Evolutionary conservation across 768 basidiomycete genomes (phyloP).

Genomic region (Amanita molliuscula): DNA sequence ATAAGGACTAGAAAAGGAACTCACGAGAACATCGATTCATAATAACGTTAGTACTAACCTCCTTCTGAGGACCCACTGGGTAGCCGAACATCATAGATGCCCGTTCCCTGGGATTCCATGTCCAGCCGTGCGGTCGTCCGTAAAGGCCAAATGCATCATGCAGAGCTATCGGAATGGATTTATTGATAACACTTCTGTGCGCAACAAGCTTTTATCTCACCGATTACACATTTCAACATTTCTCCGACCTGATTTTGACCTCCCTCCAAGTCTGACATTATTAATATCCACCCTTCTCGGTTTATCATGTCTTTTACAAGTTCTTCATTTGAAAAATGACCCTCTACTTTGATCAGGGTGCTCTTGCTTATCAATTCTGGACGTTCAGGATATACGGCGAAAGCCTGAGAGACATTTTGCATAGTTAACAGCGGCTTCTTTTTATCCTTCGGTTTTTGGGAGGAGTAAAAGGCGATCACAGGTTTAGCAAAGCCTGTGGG

Average conservation of each 20-base stretch:
- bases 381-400: constrained; percentile 94
- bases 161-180: constrained; percentile 34
- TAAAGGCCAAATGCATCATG: constrained; percentile 86
- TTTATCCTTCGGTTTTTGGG: constrained; percentile 63
- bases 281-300: constrained; percentile 75
- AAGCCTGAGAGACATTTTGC: constrained; percentile 67
- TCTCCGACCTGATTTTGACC: constrained; percentile 58
- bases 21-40: background rate
- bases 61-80: constrained; percentile 74
- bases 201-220: constrained; percentile 29
- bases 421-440: constrained; percentile 67
- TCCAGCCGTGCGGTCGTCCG: constrained; percentile 77
- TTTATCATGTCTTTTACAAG: constrained; percentile 51
- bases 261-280: constrained; percentile 81
- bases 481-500: constrained; percentile 20
- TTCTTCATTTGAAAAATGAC: constrained; percentile 70
- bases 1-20: constrained; percentile 48
- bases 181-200: background rate
- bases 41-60: constrained; percentile 41
- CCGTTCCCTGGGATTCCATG: constrained; percentile 83
- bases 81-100: constrained; percentile 89
- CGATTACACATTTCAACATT: constrained; percentile 87
- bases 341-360: constrained; percentile 89
- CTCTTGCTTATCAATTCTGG: constrained; percentile 83
- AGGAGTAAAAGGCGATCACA: constrained; percentile 46